These are phyloP conservation scores for Stromatinia cepivora DNA, from an alignment of 2,329 filamentous ascomycete genomes.

Conservation along the genomic window DNA sequence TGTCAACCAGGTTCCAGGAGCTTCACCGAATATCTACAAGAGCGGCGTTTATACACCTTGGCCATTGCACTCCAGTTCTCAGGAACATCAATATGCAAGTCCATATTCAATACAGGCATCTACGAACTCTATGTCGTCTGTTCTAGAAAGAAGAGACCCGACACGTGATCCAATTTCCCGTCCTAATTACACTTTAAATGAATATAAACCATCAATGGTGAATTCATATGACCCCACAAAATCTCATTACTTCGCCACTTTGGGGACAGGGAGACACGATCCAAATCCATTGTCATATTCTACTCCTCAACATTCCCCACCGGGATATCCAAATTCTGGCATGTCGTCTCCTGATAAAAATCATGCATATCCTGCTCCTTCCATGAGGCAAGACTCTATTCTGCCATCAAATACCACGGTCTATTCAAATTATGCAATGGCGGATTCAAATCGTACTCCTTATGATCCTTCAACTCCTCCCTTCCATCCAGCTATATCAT, in stretches of 20 bases:
- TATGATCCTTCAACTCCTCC: not conserved
- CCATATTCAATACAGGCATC: not conserved
- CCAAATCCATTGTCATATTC: not conserved
- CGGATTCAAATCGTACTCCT: not conserved
- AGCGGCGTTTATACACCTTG: not conserved
- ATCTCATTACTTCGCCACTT: not conserved
- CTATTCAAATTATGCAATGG: not conserved
- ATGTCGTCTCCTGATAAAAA: not conserved
- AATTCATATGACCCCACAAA: not conserved
- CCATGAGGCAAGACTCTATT: too few species aligned
- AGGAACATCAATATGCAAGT: constrained; percentile 1
- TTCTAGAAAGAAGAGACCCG: not conserved
- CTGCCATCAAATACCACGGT: not conserved
- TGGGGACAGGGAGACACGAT: too few species aligned
- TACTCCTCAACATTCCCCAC: not conserved
- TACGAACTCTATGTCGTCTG: not conserved
- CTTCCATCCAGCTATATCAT: constrained; percentile 2
- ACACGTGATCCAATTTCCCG: not conserved
- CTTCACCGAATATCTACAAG: too few species aligned
- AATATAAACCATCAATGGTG: not conserved
- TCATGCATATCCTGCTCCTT: not conserved
- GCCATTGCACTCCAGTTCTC: not conserved
- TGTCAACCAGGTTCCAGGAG: not conserved
- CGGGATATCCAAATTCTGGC: not conserved
- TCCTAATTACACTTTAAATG: not conserved